Percentiles rank a stretch among this genome's conserved stretches.
Evolutionary conservation across 2,329 filamentous ascomycete genomes (phyloP).

Genomic region (Plectosphaerella sp.): DNA sequence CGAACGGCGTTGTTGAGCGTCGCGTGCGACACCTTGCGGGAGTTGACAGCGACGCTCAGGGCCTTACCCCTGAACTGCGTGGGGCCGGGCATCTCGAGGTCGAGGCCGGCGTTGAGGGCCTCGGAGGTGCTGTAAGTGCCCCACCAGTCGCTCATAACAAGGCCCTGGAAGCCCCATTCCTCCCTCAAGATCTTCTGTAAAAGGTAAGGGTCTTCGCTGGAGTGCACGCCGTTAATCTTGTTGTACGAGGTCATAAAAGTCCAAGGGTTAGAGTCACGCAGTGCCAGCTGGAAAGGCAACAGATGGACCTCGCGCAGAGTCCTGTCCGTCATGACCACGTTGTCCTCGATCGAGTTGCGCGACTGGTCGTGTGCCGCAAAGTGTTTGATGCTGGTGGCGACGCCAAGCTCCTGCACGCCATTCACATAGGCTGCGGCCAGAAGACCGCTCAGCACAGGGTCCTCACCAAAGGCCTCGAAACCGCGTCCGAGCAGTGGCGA

Average conservation of each 20-base stretch:
- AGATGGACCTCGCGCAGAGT: constrained; percentile 53
- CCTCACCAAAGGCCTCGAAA: constrained; percentile 55
- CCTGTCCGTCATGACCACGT: constrained; percentile 49
- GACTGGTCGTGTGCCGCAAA: constrained; percentile 60
- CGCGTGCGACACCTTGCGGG: background rate
- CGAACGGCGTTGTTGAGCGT: constrained; percentile 12
- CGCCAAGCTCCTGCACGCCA: constrained; percentile 51
- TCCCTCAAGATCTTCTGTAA: constrained; percentile 45
- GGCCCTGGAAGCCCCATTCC: constrained; percentile 54
- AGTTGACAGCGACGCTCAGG: constrained; percentile 22
- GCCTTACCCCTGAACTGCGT: constrained; percentile 31
- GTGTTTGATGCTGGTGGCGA: constrained; percentile 55
- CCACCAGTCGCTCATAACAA: constrained; percentile 57
- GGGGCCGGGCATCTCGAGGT: constrained; percentile 58
- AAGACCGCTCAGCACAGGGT: constrained; percentile 51
- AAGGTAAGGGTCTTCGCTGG: constrained; percentile 47
- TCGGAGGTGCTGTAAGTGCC: constrained; percentile 51
- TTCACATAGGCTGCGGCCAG: constrained; percentile 48
- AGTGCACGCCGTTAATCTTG: constrained; percentile 52
- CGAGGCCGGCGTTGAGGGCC: constrained; percentile 46
- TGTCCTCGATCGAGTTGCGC: constrained; percentile 50
- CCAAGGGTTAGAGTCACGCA: constrained; percentile 45
- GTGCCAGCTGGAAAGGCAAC: constrained; percentile 52
- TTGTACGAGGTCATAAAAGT: constrained; percentile 59
- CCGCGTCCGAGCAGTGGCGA: constrained; percentile 54